A percentile compares a stretch with the other conserved stretches of the same genome.
Evolutionary conservation across 345 rosid species (phyloP).

Genomic region (Diplotaxis tenuifolia): DNA sequence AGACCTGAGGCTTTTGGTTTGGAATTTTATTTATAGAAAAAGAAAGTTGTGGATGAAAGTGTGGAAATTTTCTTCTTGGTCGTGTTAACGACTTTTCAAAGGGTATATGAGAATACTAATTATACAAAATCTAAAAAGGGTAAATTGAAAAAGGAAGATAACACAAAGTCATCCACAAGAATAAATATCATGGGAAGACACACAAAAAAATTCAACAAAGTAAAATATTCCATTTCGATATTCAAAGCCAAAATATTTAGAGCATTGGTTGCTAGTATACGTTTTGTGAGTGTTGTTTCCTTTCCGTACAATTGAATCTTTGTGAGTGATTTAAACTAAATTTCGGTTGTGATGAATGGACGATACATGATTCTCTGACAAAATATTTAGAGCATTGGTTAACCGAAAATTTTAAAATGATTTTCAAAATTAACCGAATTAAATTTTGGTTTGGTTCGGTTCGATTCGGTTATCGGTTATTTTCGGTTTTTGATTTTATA

Average conservation of each 20-base stretch:
- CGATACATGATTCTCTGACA: no score
- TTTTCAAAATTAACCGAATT: no score
- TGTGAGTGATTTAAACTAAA: neutral
- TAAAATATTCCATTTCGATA: slow-evolving; percentile 28
- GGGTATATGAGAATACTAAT: slow-evolving; percentile 17
- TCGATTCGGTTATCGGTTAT: no score
- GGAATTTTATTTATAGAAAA: neutral
- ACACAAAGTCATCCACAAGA: slow-evolving; percentile 26
- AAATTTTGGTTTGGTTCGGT: no score
- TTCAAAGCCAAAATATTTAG: slow-evolving; percentile 28
- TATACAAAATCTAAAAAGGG: neutral
- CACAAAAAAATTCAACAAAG: slow-evolving; percentile 22
- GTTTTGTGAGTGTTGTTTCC: neutral
- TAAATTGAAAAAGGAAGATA: neutral
- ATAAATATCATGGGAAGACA: slow-evolving; percentile 18
- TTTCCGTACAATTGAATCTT: neutral
- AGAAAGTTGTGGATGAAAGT: slow-evolving; percentile 8
- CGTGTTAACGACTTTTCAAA: slow-evolving; percentile 17
- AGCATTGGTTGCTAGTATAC: neutral
- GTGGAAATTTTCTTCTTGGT: slow-evolving; percentile 17
- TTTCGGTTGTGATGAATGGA: neutral
- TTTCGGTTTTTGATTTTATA: no score
- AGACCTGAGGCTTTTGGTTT: neutral
- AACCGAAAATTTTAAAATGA: no score
- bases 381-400: no score